Base-by-base conservation (phyloP, 768 basidiomycete genomes). In the Mycena rebaudengoi region DNA sequence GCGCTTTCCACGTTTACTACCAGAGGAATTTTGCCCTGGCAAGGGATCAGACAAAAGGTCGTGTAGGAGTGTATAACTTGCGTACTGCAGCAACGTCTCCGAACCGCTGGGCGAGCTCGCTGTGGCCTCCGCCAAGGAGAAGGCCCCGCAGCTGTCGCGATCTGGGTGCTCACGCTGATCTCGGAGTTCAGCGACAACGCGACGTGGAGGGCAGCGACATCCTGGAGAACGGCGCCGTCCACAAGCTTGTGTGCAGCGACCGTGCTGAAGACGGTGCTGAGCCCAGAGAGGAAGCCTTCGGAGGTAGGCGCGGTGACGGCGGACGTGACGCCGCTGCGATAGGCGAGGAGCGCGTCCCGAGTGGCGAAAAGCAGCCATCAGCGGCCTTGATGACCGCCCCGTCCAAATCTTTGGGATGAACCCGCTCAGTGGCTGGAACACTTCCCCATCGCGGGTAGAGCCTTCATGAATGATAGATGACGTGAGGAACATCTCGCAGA, bases 311-410 rank as follows among this genome's bases (percentile, higher is more conserved):
- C 83, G n/a, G 84, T 81, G n/a, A 95, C 80, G 2, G 85, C 91
- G 2, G 82, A 84, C 4, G 92, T 92, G 4, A 96, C 90, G 3
- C 94, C 94, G 11, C 82, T 76, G 33, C 87, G 86, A 70, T 93
- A 91, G 0, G 93, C 91, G 28, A 41, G 49, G 18, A 52, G 49
- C 12, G 57, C 35, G 52, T 39, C 57, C 51, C 16, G 41, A 7
- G 53, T 23, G 43, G 76, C 81, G 55, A 86, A 90, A 58, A 82
- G 78, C 39, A 91, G 73, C 86, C 89, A 65, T 91, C 92, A 10
- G 85, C 85, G 10, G 90, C 93, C 30, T 83, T 82, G 2, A 87
- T 79, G 6, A 92, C 71, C 3, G n/a, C 79, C 75, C 29, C 75
- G 78, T 32, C 76, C 72, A 45, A 82, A 66, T 78, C 63, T 14